Base-by-base conservation (phyloP, 495 filamentous ascomycete genomes). In the Hypoxylon lenormandii region DNA sequence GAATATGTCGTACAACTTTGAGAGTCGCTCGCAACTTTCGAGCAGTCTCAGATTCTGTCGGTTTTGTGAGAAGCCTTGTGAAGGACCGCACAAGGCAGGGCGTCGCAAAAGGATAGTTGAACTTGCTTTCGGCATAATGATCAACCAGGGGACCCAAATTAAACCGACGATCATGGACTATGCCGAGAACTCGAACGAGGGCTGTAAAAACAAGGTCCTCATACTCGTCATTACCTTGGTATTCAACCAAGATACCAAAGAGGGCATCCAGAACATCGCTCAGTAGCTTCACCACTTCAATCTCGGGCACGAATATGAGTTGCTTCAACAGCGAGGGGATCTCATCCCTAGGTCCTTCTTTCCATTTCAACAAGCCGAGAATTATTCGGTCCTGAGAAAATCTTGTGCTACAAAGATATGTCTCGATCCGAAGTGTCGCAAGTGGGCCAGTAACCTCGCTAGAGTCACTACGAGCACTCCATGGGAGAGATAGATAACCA, bases 331-430 rank as follows among this genome's bases (percentile, higher is more conserved):
- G 83, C 16, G 87, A 83, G 1, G 91, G 79, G 0, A 95, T 82
- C 19, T 94, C 88, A 38, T 86, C 86, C 38, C 87, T 82, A 1
- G 88, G 81, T 28, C 90, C 85, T 15, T 93, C 88, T 66, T 87
- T 91, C 94, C 96, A 98, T 60, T 89, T 91, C 15, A 97, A 73
- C 19, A 99, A 81, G 18, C 91, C 90, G 40, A 97, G 80, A 12
- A 99, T 84, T 28, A 91, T 88, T 68, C 94, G 91, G 76, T 99
- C 94, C 67, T 99, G 95, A 0, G 93, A 97, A 76, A 97, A 97
- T 65, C 89, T 86, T 0, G 96, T 99, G 78, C 95, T 98, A 83
- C 94, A 97, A 12, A 99, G 86, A 73, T 94, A 94, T 0, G 93
- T 97, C 59, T 93, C 87, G 1, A 97, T 79, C 40, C 86, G 88